Percentiles rank a stretch among this genome's conserved stretches.
Conservation (phyloP, 768 basidiomycete species). For the Hypholoma sublateritium region DNA sequence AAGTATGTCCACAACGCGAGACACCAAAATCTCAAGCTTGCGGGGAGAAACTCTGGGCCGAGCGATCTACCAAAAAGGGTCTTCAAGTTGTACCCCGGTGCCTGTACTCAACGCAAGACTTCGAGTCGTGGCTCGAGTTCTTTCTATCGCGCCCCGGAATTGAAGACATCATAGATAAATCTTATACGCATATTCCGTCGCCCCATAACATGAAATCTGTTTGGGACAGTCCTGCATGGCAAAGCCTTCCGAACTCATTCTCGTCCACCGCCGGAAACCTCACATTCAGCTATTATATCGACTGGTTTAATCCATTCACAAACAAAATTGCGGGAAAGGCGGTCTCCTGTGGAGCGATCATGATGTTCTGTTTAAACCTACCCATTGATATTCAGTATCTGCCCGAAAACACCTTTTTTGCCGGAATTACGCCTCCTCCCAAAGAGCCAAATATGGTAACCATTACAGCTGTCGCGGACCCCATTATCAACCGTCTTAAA, state of each 20-base stretch:
- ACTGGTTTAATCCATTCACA: slow-evolving; percentile 29
- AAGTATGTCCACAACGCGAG: slow-evolving; percentile 7
- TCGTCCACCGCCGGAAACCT: slow-evolving; percentile 17
- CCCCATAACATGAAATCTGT: slow-evolving; percentile 12
- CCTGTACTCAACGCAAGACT: slow-evolving; percentile 17
- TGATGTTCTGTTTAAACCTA: slow-evolving; percentile 15
- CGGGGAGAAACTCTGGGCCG: slow-evolving; percentile 9
- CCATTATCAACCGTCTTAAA: slow-evolving; percentile 13
- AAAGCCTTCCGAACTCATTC: slow-evolving; percentile 12
- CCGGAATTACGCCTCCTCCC: slow-evolving; percentile 23
- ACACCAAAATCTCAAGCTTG: slow-evolving; percentile 13
- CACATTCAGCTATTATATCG: slow-evolving; percentile 22
- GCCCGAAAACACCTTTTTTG: slow-evolving; percentile 14
- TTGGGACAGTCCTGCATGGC: slow-evolving; percentile 25
- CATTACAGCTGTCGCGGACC: slow-evolving; percentile 16
- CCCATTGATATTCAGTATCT: slow-evolving; percentile 9
- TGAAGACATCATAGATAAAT: slow-evolving; percentile 21
- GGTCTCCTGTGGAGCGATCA: slow-evolving; percentile 13
- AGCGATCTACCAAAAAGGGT: slow-evolving; percentile 4
- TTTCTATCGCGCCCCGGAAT: slow-evolving; percentile 21
- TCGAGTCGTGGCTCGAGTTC: slow-evolving; percentile 19
- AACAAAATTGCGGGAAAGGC: slow-evolving; percentile 26
- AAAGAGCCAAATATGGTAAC: slow-evolving; percentile 18
- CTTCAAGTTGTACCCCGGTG: slow-evolving; percentile 8
- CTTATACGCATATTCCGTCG: slow-evolving; percentile 14